Percentiles rank a stretch among this genome's conserved stretches.
These are phyloP conservation scores for Vachellia collinsii DNA, from an alignment of 306 rosid genomes.

Conservation along the genomic window DNA sequence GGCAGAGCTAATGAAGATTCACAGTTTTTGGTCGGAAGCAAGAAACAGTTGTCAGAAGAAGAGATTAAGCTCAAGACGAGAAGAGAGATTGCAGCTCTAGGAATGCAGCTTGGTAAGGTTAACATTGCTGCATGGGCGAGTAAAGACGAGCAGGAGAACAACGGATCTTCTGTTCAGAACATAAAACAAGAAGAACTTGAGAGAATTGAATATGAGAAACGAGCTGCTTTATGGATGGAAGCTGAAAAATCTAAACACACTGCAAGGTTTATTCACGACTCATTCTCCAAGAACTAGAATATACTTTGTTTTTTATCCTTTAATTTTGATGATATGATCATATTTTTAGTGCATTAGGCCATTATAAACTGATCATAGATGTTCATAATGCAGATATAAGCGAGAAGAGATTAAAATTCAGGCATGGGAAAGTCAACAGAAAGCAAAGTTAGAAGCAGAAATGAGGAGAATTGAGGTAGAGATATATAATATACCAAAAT, in stretches of 20 bases:
- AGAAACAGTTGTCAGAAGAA: constrained; percentile 70
- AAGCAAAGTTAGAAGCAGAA: constrained; percentile 81
- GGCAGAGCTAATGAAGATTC: constrained; percentile 41
- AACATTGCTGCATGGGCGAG: constrained; percentile 97
- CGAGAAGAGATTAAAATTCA: constrained; percentile 94
- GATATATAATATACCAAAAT: neutral
- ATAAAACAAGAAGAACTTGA: constrained; percentile 47
- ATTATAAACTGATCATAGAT: constrained; percentile 24
- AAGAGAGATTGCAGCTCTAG: constrained; percentile 91
- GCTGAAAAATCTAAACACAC: constrained; percentile 81
- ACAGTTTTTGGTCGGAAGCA: constrained; percentile 41
- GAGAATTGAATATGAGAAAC: constrained; percentile 70
- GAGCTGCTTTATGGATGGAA: constrained; percentile 90
- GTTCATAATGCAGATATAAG: constrained; percentile 58
- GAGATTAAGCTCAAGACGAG: constrained; percentile 86
- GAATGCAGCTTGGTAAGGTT: constrained; percentile 89
- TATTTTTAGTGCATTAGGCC: neutral
- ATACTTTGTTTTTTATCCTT: constrained; percentile 5
- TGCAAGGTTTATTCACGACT: constrained; percentile 69
- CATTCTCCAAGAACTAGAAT: constrained; percentile 25
- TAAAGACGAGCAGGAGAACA: constrained; percentile 67
- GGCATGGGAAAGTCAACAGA: constrained; percentile 94
- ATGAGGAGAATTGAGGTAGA: constrained; percentile 87
- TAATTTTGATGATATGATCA: neutral
- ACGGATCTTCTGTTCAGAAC: constrained; percentile 40